phyloP scores from a whole-genome alignment of 1,284 basidiomycete genomes.

The Papiliotrema flavescens region DNA sequence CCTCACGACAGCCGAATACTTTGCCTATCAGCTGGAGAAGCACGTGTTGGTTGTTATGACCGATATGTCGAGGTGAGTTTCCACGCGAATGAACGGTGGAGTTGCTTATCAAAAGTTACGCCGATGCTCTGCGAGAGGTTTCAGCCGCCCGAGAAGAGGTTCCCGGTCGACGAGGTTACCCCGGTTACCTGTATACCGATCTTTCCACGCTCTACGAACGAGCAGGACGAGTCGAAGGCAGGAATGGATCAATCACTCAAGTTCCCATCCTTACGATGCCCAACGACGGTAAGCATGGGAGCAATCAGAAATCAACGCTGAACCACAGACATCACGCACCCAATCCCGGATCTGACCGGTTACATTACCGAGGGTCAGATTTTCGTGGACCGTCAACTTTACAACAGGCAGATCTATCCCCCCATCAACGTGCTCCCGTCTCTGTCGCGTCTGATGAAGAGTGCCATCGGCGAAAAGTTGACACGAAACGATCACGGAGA shows the following conservation, averaged over 20 bases:
- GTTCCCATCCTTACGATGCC: conserved; percentile 99
- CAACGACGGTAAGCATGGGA: conserved; percentile 72
- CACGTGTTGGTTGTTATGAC: conserved; percentile 98
- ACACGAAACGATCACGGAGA: conserved; percentile 98
- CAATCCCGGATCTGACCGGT: conserved; percentile 98
- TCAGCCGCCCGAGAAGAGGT: conserved; percentile 99
- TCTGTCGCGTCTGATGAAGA: conserved; percentile 99
- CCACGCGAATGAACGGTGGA: conserved; percentile 54
- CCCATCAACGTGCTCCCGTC: conserved; percentile 99
- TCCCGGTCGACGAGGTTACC: conserved; percentile 98
- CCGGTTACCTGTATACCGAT: conserved; percentile 81
- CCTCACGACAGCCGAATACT: conserved; percentile 98
- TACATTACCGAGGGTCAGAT: conserved; percentile 99
- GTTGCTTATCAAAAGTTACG: conserved; percentile 57
- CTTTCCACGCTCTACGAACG: conserved; percentile 99
- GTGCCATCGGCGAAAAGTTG: conserved; percentile 94
- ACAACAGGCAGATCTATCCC: conserved; percentile 87
- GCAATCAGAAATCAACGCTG: conserved; percentile 29
- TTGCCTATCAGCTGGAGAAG: conserved; percentile 99
- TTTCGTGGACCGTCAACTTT: conserved; percentile 78
- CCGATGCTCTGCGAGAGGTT: conserved; percentile 96
- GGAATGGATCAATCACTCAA: conserved; percentile 99
- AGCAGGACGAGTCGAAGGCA: conserved; percentile 94
- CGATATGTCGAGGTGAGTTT: conserved; percentile 66
- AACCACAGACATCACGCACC: conserved; percentile 90